Evolutionary conservation across 1,139 yeast genomes (phyloP).

Genomic region (Suhomyces yuchorum): DNA sequence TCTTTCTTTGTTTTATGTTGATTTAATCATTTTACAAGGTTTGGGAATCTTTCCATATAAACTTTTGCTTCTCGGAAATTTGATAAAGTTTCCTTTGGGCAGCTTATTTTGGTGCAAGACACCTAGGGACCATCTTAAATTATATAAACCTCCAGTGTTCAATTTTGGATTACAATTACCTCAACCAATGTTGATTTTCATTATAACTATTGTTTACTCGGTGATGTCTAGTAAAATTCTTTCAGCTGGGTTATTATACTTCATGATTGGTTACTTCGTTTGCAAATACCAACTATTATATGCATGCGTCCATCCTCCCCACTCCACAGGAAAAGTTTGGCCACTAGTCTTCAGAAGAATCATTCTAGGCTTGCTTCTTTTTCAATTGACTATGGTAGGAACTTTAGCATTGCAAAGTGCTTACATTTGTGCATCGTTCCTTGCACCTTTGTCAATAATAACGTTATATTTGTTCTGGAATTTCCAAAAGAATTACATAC

Average conservation of each 20-base stretch:
- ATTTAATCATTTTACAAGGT: slow-evolving; percentile 73
- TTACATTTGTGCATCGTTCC: slow-evolving; percentile 66
- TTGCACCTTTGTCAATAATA: slow-evolving; percentile 73
- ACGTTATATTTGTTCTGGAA: slow-evolving; percentile 74
- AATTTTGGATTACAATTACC: slow-evolving; percentile 83
- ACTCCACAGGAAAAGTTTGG: slow-evolving; percentile 89
- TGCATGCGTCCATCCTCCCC: slow-evolving; percentile 84
- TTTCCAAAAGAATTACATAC: slow-evolving; percentile 78
- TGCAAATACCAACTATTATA: slow-evolving; percentile 80
- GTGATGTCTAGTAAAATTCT: slow-evolving; percentile 76
- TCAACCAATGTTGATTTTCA: slow-evolving; percentile 73
- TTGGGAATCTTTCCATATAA: slow-evolving; percentile 78
- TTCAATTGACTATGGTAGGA: slow-evolving; percentile 92
- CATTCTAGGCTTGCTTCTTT: slow-evolving; percentile 66
- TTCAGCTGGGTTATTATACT: slow-evolving; percentile 72
- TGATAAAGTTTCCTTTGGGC: slow-evolving; percentile 27
- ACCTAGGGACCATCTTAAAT: slow-evolving; percentile 68
- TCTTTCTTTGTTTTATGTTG: slow-evolving; percentile 71
- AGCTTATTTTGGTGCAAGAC: slow-evolving; percentile 35
- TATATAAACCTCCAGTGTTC: slow-evolving; percentile 76
- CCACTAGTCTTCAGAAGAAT: slow-evolving; percentile 76
- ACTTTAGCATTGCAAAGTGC: slow-evolving; percentile 80
- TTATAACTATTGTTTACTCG: slow-evolving; percentile 75
- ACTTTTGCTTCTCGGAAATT: slow-evolving; percentile 52
- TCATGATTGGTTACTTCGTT: slow-evolving; percentile 72